Evolutionary conservation across 164 flowering plant species (phyloP), one percentile per base, ranked within the genome.

Genomic region (Stephania cephalantha): DNA sequence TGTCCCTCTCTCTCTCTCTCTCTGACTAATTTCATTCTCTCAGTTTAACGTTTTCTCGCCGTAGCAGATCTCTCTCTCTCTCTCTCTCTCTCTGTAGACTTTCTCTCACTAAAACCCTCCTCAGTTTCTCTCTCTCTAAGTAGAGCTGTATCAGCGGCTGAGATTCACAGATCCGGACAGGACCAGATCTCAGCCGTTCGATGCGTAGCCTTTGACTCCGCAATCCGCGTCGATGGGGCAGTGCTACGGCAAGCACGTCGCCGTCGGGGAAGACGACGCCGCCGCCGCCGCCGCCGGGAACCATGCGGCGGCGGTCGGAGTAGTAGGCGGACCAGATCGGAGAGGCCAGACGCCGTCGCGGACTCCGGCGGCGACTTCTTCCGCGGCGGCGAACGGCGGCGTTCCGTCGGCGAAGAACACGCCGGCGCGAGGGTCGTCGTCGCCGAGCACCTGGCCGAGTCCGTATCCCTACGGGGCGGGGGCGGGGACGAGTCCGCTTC

Each of bases 401-500:
- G 69, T 64, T 35, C 77, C 69, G 18, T 75, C 82, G 12, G 76
- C 12, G 31, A 78, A 67, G 76, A 80, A 73, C 72, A 83, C 86
- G 7, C 88, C 89, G 18, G 83, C 80, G 53, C 84, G 79, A 74
- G 73, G 63, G 1, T 89, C 95, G 22, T 69, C 87, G 0, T 67
- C 85, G 35, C 80, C 78, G 6, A 88, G 90, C 70, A 85, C 89
- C 2, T 91, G 94, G 91, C 90, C 91, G 4, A 91, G 98, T 63
- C 97, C 98, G 1, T 87, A 82, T 73, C 85, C 85, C 10, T 71
- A 74, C 15, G 78, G 75, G 42, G 4, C 25, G 25, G 25, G 25
- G 25, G 25, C 42, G 42, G 42, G 42, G 0, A 44, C 78, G 7
- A 90, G 94, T 64, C 97, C 97, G 1, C 79, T 93, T 45, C 95